Evolutionary conservation across 257 asterid species (phyloP), one percentile per base, ranked within the genome.

Genomic region (Jaltomata sinuosa): DNA sequence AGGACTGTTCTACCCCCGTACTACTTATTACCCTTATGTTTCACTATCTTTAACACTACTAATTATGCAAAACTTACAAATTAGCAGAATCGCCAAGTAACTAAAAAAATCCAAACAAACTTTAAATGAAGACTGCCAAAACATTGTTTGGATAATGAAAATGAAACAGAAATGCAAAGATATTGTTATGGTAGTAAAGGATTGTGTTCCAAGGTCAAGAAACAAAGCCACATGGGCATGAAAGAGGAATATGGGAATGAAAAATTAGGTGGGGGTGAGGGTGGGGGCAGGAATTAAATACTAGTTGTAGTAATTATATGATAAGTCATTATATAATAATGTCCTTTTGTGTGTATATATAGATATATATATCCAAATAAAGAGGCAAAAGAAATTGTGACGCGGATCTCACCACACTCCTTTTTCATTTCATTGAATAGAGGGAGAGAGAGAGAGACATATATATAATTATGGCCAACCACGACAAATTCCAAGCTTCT

Each of bases 401-500:
- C 84, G 90, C 85, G 83, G 88, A 85, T 84, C 67, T 84, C 85
- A 85, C 84, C 82, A 34, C 68, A 45, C 53, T 84, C 50, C 40
- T 68, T 92, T 90, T 86, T 85, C 85, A 16, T 11, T 47, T 14
- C 4, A 82, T 7, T 22, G 27, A 36, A 69, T 74, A 42, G 36
- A 42, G 21, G 5, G 5, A 82, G 69, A 61, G 65, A 57, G 32
- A 25, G 19, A 25, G 11, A 11, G 25, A 11, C 25, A 3, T 5
- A 25, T 25, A 61, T 25, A 64, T 47, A 27, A 21, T 69, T 55
- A 11, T 53, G 57, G 65, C 83, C 84, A 87, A 81, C 84, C 79
- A 80, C 84, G 88, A 90, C 92, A 89, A 86, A 84, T 84, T 92
- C 94, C 93, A 88, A 86, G 89, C 88, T 91, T 89, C 89, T 85